Conservation (phyloP, 768 basidiomycete genomes). For the Boletus sp. region DNA sequence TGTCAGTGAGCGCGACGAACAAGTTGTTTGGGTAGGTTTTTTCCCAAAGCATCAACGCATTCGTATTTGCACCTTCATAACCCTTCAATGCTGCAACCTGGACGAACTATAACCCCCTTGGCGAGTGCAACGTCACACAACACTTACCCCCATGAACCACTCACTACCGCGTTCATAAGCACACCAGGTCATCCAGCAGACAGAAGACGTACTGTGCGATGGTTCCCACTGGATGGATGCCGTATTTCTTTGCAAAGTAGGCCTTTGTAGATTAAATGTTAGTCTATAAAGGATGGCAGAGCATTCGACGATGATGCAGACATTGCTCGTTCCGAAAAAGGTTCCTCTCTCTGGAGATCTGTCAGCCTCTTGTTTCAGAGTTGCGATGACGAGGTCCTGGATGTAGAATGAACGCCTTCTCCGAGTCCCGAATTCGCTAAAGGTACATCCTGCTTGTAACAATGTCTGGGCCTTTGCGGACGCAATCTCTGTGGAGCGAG, state of each 20-base stretch:
- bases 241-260: constrained; percentile 79
- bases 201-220: constrained; percentile 74
- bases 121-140: background rate
- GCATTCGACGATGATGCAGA: constrained; percentile 32
- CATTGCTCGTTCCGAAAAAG: constrained; percentile 81
- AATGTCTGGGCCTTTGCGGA: constrained; percentile 68
- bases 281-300: background rate
- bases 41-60: constrained; percentile 87
- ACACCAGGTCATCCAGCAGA: background rate
- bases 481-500: constrained; percentile 54
- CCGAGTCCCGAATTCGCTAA: constrained; percentile 89
- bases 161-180: constrained; percentile 48
- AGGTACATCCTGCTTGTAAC: constrained; percentile 59
- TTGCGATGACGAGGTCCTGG: constrained; percentile 76
- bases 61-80: constrained; percentile 71
- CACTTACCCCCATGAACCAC: constrained; percentile 85
- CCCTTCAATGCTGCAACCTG: constrained; percentile 83
- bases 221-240: constrained; percentile 67
- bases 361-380: constrained; percentile 63
- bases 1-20: constrained; percentile 88
- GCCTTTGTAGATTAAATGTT: constrained; percentile 44
- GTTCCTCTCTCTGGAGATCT: constrained; percentile 50
- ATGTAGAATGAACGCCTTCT: constrained; percentile 68
- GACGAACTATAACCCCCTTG: background rate
- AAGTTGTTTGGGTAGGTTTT: constrained; percentile 55